These are phyloP conservation scores for Colletotrichum spaethianum DNA, from an alignment of 2,329 filamentous ascomycete species.

Conservation along the genomic window DNA sequence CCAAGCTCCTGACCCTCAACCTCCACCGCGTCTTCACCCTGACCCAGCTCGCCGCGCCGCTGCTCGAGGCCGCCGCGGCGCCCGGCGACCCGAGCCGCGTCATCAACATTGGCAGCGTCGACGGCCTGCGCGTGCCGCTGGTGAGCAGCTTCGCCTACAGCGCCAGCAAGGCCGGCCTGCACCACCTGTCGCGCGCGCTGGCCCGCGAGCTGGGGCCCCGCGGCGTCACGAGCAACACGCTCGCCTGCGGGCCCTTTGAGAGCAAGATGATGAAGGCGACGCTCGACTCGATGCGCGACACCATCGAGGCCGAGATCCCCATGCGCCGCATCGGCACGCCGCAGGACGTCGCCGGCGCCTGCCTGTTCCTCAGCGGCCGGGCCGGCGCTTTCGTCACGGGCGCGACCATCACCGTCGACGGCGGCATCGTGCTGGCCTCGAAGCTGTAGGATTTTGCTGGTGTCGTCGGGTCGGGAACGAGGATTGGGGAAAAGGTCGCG, in stretches of 20 bases:
- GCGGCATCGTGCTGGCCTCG: constrained; percentile 63
- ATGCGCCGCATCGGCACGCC: constrained; percentile 76
- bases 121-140: constrained; percentile 72
- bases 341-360: constrained; percentile 79
- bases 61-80: constrained; percentile 59
- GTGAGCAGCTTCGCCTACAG: constrained; percentile 74
- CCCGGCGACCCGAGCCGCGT: constrained; percentile 67
- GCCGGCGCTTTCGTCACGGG: constrained; percentile 79
- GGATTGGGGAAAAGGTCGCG: not conserved
- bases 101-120: constrained; percentile 76
- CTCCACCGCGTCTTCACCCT: constrained; percentile 78
- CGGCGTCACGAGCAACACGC: constrained; percentile 75
- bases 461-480: not conserved
- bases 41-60: constrained; percentile 72
- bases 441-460: constrained; percentile 55
- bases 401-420: constrained; percentile 74
- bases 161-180: constrained; percentile 74
- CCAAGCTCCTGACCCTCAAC: constrained; percentile 74
- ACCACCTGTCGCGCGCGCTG: constrained; percentile 73
- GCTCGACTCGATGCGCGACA: constrained; percentile 67
- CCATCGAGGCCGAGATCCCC: constrained; percentile 72
- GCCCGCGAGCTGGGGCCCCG: constrained; percentile 72
- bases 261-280: constrained; percentile 78
- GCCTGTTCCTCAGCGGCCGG: constrained; percentile 77
- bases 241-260: constrained; percentile 80